These are phyloP conservation scores for Melianthus villosus DNA, from an alignment of 441 rosid species.

Conservation along the genomic window DNA sequence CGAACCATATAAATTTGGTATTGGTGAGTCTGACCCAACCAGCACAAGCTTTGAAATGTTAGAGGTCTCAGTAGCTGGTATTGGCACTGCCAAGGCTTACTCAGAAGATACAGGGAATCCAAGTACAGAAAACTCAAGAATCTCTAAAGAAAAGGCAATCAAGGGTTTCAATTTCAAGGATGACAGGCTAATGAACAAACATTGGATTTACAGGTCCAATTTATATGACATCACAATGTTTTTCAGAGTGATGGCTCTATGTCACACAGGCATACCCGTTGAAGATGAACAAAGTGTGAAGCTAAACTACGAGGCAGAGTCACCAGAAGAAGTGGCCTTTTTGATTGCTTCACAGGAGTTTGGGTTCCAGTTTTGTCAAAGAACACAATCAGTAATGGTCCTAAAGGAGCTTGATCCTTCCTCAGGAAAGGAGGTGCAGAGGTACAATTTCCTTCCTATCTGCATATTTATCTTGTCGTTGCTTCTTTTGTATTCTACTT, in stretches of 20 bases:
- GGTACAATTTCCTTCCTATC: no score
- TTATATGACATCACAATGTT: slow-evolving; percentile 59
- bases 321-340: slow-evolving; percentile 96
- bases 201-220: slow-evolving; percentile 50
- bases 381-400: slow-evolving; percentile 68
- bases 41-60: no score
- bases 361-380: slow-evolving; percentile 65
- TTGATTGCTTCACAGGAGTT: slow-evolving; percentile 92
- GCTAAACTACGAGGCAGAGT: slow-evolving; percentile 82
- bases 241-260: slow-evolving; percentile 49
- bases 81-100: no score
- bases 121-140: no score
- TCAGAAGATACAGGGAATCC: no score
- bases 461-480: no score
- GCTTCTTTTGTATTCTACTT: no score
- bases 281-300: slow-evolving; percentile 48
- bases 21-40: no score
- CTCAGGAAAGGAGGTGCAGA: slow-evolving; percentile 30
- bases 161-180: slow-evolving; percentile 82
- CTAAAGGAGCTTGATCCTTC: slow-evolving; percentile 48
- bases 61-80: no score
- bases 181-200: slow-evolving; percentile 61
- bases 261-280: slow-evolving; percentile 93
- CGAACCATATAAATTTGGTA: no score
- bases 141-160: slow-evolving; percentile 44